Base-by-base conservation (phyloP, 345 rosid genomes). In the Eutrema heterophyllum region DNA sequence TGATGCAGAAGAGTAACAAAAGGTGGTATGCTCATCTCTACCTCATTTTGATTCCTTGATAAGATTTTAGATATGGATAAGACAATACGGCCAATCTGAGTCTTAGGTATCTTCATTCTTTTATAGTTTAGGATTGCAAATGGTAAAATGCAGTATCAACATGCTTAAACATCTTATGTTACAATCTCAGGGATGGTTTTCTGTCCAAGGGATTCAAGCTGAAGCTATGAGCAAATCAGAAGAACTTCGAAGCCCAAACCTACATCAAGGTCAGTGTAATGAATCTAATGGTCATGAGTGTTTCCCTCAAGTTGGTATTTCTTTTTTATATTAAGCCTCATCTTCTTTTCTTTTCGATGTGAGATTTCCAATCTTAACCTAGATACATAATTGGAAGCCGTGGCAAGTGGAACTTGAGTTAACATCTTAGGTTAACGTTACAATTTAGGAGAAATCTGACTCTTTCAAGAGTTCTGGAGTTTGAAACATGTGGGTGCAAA, bases 1-100 rank as follows among this genome's bases (percentile, higher is more conserved):
- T 13, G 56, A 16, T 16, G 49, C 53, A n/a, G 44, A 24, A 56
- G 33, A 30, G 32, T 33, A 78, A 67, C 26, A 80, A 70, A 65
- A 80, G 81, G 84, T 81, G 33, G 6, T 14, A 14, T 15, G 9
- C 27, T 43, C 52, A 14, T 63, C 39, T 61, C 18, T 61, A 41
- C 21, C 50, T 38, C 16, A 16, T 41, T 61, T 26, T 41, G 64
- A 10, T 18, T 18, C 32, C 9, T 58, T 58, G 33, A 59, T 38
- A 12, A 36, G 39, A 10, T 43, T 43, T 16, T 63, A 44, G 26
- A 44, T 44, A 29, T 30, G 14, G 50, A 61, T 26, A 40, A 30
- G 39, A 29, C n/a, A 51, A 18, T 24, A 41, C 4, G 18, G 50
- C 4, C 26, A 61, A 41, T 26, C 24, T 61, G 51, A 43, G 38